Evolutionary conservation across 768 basidiomycete genomes (phyloP).

Genomic region (Polyporus arcularius): DNA sequence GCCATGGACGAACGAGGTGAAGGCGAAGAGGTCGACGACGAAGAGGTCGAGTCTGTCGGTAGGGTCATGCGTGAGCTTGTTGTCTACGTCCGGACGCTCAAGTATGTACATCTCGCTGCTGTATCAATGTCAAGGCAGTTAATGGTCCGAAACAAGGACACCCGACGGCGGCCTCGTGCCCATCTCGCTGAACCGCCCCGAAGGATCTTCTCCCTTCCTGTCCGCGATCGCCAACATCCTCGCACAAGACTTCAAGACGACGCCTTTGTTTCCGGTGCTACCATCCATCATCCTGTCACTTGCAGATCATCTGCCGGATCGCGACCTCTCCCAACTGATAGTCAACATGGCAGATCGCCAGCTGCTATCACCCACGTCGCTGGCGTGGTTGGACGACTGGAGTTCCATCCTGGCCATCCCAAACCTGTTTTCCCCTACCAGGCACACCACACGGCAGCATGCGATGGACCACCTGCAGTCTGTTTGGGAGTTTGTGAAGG

Average conservation of each 20-base stretch:
- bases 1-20: conserved; percentile 58
- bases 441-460: conserved; percentile 55
- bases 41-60: conserved; percentile 67
- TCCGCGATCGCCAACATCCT: conserved; percentile 63
- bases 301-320: conserved; percentile 68
- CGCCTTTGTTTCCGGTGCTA: conserved; percentile 59
- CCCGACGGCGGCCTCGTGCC: conserved; percentile 45
- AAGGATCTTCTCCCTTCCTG: conserved; percentile 62
- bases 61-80: conserved; percentile 60
- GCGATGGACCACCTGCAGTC: conserved; percentile 57
- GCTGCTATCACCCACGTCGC: conserved; percentile 68
- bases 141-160: conserved; percentile 35
- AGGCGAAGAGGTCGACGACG: conserved; percentile 69
- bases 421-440: conserved; percentile 27
- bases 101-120: conserved; percentile 43
- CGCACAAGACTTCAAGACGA: conserved; percentile 55
- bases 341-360: conserved; percentile 65
- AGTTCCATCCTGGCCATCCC: conserved; percentile 52
- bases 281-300: conserved; percentile 65
- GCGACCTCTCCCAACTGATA: conserved; percentile 64
- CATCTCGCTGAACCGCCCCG: conserved; percentile 53
- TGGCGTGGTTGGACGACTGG: conserved; percentile 75
- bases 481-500: conserved; percentile 67
- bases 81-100: conserved; percentile 56
- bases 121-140: background rate